Conservation (phyloP, 1,284 basidiomycete species). For the Polyporus tsugae region DNA sequence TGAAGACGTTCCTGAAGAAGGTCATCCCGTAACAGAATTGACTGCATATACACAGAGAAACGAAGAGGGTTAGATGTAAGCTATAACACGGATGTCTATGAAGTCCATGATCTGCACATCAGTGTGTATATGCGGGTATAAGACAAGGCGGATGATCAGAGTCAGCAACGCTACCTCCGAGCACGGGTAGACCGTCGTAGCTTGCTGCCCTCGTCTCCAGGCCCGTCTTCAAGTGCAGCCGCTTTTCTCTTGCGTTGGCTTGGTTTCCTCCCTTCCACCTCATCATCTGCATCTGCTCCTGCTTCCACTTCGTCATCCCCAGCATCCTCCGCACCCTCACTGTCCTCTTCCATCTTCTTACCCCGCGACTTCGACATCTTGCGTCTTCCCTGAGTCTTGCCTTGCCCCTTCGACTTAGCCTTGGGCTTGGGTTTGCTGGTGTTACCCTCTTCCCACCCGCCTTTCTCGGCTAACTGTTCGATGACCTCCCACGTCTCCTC, state of each 20-base stretch:
- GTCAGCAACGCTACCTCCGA: slow-evolving; percentile 23
- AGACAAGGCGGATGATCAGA: neutral
- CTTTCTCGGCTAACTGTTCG: slow-evolving; percentile 70
- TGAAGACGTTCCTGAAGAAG: slow-evolving; percentile 68
- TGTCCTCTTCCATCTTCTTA: slow-evolving; percentile 18
- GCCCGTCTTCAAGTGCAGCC: slow-evolving; percentile 14
- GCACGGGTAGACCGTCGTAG: slow-evolving; percentile 32
- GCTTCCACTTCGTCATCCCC: slow-evolving; percentile 17
- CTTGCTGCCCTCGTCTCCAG: slow-evolving; percentile 10
- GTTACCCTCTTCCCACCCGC: slow-evolving; percentile 66
- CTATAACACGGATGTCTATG: slow-evolving; percentile 15
- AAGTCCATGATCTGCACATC: neutral
- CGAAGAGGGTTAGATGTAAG: slow-evolving; percentile 22
- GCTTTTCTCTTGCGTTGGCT: slow-evolving; percentile 35
- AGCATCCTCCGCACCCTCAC: slow-evolving; percentile 4
- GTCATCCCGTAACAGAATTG: slow-evolving; percentile 35
- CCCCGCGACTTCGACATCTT: slow-evolving; percentile 8
- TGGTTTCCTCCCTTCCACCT: slow-evolving; percentile 1
- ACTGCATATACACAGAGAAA: slow-evolving; percentile 11
- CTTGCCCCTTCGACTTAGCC: slow-evolving; percentile 3
- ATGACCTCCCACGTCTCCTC: slow-evolving; percentile 78
- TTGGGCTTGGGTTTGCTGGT: slow-evolving; percentile 14
- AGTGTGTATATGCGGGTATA: slow-evolving; percentile 4
- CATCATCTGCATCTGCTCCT: slow-evolving; percentile 1
- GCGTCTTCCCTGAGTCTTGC: slow-evolving; percentile 11